Evolutionary conservation across 352 stramenopile species (phyloP), one percentile per base, ranked within the genome.

Genomic region (Lagenidium giganteum): DNA sequence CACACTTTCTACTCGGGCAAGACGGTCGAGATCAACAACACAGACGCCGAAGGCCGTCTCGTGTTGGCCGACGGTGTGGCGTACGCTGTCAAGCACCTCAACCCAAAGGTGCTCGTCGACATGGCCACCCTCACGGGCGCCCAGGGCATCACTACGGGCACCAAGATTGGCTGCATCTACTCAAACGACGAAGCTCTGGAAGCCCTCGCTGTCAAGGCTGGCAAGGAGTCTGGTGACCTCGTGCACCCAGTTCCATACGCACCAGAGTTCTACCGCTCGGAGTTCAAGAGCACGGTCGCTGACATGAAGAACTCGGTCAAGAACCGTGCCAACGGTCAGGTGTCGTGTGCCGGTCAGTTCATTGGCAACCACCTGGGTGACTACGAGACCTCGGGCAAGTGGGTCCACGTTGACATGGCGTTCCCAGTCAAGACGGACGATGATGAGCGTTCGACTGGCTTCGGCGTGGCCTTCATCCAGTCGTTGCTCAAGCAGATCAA

Each of bases 261-360:
- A 36, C 95, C 95, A 0, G 93, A 98, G 58, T 88, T 98, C 33
- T 91, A 95, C 60, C 82, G 82, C 43, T 59, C 63, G 21, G 93
- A 98, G 58, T 98, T 98, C 66, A 88, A 86, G 56, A 93, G 70
- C 54, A 70, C 80, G 14, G 76, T 98, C 17, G 93, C 95, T 4
- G 93, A 98, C 61, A 98, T 98, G 93, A 98, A 98, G 62, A 98
- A 98, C 69, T 95, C 72, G 35, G 93, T 97, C 38, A 96, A 96
- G 62, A 91, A 96, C 64, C 75, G 93, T 28, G 54, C 64, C 20
- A 97, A 97, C 64, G 93, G 74, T 6, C 91, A 97, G 61, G 77
- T 87, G 16, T 95, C 76, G 32, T 98, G 95, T 61, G 92, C 95
- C 8, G 92, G 88, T 18, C 90, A 98, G 61, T 98, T 98, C 51